Percentiles rank a stretch among this genome's conserved stretches.
Conservation (phyloP, 2,329 filamentous ascomycete species). For the Aspergillus tanneri region DNA sequence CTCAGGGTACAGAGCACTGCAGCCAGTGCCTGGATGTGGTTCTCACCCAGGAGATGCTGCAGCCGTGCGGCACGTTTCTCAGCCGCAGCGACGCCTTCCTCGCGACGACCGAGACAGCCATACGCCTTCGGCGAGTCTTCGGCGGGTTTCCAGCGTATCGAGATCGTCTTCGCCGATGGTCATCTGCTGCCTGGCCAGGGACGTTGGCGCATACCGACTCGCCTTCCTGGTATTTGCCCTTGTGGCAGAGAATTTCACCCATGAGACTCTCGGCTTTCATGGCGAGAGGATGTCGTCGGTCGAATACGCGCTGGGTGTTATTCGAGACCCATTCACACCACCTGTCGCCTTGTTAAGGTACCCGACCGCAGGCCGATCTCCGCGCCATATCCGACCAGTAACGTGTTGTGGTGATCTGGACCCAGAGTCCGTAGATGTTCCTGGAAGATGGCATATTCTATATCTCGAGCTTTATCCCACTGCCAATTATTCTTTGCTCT, state of each 20-base stretch:
- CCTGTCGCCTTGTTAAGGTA: constrained; percentile 27
- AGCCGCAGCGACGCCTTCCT: constrained; percentile 25
- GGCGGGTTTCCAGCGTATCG: constrained; percentile 31
- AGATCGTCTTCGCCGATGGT: constrained; percentile 32
- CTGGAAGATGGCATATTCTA: constrained; percentile 33
- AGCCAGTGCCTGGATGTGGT: constrained; percentile 26
- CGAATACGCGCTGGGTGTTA: constrained; percentile 28
- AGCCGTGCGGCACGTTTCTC: constrained; percentile 24
- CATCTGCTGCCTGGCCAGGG: constrained; percentile 33
- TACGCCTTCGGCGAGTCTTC: constrained; percentile 28
- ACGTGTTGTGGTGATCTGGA: constrained; percentile 30
- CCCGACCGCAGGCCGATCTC: constrained; percentile 27
- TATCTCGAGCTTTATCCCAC: constrained; percentile 31
- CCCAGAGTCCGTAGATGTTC: constrained; percentile 30
- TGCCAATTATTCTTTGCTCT: constrained; percentile 25
- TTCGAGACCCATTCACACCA: constrained; percentile 33
- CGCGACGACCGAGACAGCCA: constrained; percentile 20
- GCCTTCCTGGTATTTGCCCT: constrained; percentile 28
- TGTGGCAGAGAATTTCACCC: constrained; percentile 27
- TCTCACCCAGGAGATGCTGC: constrained; percentile 26
- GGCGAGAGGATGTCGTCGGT: constrained; percentile 25
- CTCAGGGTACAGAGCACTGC: constrained; percentile 25
- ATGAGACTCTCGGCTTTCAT: constrained; percentile 32
- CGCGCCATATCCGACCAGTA: constrained; percentile 28
- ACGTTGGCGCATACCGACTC: constrained; percentile 34